phyloP scores from a whole-genome alignment of 139 green algal species.

The Asterochloris erici region DNA sequence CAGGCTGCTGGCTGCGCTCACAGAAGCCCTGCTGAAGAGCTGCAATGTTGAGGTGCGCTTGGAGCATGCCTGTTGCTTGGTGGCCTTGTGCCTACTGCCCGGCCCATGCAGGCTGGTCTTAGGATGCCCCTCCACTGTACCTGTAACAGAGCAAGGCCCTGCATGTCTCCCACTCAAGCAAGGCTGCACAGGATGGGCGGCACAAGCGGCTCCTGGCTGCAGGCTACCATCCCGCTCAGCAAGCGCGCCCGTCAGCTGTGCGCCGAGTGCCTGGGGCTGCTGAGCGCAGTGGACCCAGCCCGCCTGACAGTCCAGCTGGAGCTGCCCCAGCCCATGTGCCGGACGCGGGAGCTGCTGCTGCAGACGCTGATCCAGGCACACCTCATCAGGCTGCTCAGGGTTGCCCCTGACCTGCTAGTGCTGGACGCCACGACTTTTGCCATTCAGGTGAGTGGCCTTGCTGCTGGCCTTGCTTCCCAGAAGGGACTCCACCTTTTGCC shows the following conservation, averaged over 20 bases:
- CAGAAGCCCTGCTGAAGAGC: constrained; percentile 65
- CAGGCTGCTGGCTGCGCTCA: constrained; percentile 46
- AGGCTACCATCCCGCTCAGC: constrained; percentile 12
- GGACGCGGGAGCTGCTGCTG: constrained; percentile 30
- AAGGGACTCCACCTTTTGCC: too few relatives aligned
- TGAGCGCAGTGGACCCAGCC: constrained; percentile 78
- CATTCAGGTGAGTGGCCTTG: constrained; percentile 55
- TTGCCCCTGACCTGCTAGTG: constrained; percentile 57
- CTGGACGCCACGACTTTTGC: constrained; percentile 74
- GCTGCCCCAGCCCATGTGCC: constrained; percentile 8
- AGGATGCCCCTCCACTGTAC: too few relatives aligned
- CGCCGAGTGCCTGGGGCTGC: constrained; percentile 73
- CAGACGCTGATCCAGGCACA: constrained; percentile 49
- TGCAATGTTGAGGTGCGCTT: constrained; percentile 49
- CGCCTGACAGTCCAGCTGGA: constrained; percentile 38
- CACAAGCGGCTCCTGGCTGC: not conserved
- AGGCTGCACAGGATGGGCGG: too few relatives aligned
- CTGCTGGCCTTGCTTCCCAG: too few relatives aligned
- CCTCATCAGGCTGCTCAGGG: constrained; percentile 78
- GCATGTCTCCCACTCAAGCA: too few relatives aligned
- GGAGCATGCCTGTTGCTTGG: not conserved
- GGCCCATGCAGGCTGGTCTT: too few relatives aligned
- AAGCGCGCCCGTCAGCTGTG: constrained; percentile 45
- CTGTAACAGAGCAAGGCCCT: too few relatives aligned
- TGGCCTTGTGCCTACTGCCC: too few relatives aligned